Conservation (phyloP, 169 alveolate species). For the Babesia ovata region DNA sequence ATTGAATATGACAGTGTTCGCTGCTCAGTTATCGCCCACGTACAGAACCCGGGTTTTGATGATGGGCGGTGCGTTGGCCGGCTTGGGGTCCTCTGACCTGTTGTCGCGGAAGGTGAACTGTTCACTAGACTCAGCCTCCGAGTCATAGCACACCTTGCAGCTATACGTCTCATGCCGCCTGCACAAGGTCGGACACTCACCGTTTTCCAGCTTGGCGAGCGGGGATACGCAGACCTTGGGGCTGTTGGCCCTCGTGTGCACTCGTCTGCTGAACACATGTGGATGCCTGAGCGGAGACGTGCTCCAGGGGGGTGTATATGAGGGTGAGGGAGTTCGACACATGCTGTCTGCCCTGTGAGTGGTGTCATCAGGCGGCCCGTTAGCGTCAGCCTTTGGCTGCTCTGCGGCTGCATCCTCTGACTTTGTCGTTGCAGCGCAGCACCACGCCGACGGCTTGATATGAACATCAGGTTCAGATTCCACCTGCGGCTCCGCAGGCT, state of each 20-base stretch:
- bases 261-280: slow-evolving; percentile 17
- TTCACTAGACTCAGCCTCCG: slow-evolving; percentile 16
- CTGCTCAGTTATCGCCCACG: not conserved
- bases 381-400: too few relatives aligned
- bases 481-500: not conserved
- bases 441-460: not conserved
- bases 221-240: slow-evolving; percentile 10
- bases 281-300: not conserved
- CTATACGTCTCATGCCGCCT: not conserved
- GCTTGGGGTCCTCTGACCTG: not conserved
- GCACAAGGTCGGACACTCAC: not conserved
- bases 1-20: not conserved
- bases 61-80: slow-evolving; percentile 3
- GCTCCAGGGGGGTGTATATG: not conserved
- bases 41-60: slow-evolving; percentile 13
- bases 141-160: not conserved
- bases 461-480: not conserved
- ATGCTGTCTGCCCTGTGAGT: not conserved
- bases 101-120: slow-evolving; percentile 34
- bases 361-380: not conserved
- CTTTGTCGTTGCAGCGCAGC: not conserved
- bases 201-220: not conserved
- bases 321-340: not conserved
- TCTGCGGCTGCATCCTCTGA: not conserved
- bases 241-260: not conserved